Conservation (phyloP, 2,329 filamentous ascomycete species). For the Aspergillus hiratsukae region DNA sequence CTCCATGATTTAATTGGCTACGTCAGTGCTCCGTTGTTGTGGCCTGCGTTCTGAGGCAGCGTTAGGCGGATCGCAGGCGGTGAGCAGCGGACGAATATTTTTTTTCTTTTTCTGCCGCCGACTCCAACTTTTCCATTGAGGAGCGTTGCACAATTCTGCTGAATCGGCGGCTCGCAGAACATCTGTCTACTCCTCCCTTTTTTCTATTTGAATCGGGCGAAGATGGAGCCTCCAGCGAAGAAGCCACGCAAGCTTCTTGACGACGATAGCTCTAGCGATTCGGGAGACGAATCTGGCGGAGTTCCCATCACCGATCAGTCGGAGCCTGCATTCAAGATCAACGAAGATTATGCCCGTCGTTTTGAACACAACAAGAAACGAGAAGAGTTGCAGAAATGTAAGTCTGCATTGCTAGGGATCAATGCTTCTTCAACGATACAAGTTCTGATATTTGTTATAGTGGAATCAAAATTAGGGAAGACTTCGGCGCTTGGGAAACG, state of each 20-base stretch:
- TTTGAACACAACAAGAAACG: conserved; percentile 98
- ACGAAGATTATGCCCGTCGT: conserved; percentile 79
- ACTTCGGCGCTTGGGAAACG: conserved; percentile 33
- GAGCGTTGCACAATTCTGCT: background rate
- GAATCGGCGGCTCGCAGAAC: background rate
- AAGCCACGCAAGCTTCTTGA: conserved; percentile 38
- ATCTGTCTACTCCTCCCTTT: background rate
- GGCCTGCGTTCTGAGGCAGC: conserved; percentile 16
- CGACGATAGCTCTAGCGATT: conserved; percentile 38
- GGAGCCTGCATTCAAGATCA: conserved; percentile 65
- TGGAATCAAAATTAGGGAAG: conserved; percentile 81
- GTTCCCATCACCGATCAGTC: conserved; percentile 30
- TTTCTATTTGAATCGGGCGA: conserved; percentile 2
- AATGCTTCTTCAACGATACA: background rate
- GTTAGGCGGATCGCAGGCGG: conserved; percentile 17
- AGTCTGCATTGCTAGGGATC: conserved; percentile 7
- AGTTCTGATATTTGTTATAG: conserved; percentile 40
- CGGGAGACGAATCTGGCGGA: conserved; percentile 38
- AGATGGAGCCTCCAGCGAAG: conserved; percentile 41
- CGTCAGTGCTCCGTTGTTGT: conserved; percentile 25
- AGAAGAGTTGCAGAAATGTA: conserved; percentile 66
- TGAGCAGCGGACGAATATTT: conserved; percentile 11
- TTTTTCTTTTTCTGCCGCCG: conserved; percentile 32
- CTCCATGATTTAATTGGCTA: conserved; percentile 33
- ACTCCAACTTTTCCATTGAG: conserved; percentile 14